Evolutionary conservation across 2,329 filamentous ascomycete genomes (phyloP).

Genomic region (Balansia obtecta): DNA sequence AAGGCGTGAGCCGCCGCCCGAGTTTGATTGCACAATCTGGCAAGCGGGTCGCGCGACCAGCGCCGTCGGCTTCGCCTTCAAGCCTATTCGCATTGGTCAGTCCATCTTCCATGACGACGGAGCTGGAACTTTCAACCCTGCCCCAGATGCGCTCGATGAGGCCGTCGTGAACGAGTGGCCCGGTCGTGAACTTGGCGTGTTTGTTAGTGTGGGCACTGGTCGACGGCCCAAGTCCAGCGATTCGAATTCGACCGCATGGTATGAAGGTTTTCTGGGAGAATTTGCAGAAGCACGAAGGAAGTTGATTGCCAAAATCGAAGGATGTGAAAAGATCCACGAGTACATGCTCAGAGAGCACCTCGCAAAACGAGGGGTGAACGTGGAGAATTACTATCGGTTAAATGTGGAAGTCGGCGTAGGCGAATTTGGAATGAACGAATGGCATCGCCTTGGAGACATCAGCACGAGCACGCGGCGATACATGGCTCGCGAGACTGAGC

Average conservation of each 20-base stretch:
- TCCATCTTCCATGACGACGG: conserved; percentile 92
- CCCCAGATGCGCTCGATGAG: conserved; percentile 77
- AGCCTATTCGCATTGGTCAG: conserved; percentile 87
- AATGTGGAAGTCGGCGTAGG: conserved; percentile 95
- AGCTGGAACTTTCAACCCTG: conserved; percentile 80
- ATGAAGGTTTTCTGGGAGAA: conserved; percentile 83
- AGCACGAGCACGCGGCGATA: conserved; percentile 85
- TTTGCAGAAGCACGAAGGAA: conserved; percentile 81
- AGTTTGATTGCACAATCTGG: conserved; percentile 94
- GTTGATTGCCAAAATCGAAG: conserved; percentile 86
- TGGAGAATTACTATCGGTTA: conserved; percentile 88
- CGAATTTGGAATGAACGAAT: conserved; percentile 98
- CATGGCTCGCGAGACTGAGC: conserved; percentile 58
- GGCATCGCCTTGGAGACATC: conserved; percentile 87
- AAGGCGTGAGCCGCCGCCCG: conserved; percentile 75
- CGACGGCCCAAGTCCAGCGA: conserved; percentile 57
- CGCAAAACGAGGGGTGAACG: conserved; percentile 63
- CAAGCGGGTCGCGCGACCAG: conserved; percentile 91
- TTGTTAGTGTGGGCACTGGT: conserved; percentile 89
- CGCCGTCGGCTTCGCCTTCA: conserved; percentile 86
- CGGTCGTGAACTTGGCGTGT: conserved; percentile 80
- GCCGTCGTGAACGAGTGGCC: conserved; percentile 91
- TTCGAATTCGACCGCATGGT: conserved; percentile 70
- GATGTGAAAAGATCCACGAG: conserved; percentile 82
- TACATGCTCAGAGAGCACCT: conserved; percentile 74